These are phyloP conservation scores for Meredithiella fracta DNA, from an alignment of 2,329 filamentous ascomycete species.

Conservation along the genomic window DNA sequence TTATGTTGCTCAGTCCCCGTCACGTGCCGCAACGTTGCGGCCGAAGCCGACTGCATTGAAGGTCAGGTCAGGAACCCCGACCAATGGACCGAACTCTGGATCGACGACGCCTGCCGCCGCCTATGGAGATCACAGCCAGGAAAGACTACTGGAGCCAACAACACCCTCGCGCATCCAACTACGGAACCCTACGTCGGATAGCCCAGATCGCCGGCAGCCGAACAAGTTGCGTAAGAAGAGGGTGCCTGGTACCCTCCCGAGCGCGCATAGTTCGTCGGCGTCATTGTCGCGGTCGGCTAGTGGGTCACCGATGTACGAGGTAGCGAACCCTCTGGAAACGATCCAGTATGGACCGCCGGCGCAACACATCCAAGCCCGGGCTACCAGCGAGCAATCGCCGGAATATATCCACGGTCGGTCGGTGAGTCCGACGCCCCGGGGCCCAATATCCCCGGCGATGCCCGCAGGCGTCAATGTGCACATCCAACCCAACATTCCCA, in stretches of 20 bases:
- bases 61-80: constrained; percentile 16
- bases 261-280: constrained; percentile 76
- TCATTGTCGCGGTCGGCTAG: constrained; percentile 41
- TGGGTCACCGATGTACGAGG: constrained; percentile 31
- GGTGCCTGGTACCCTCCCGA: constrained; percentile 58
- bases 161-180: constrained; percentile 30
- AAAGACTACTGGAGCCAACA: constrained; percentile 28
- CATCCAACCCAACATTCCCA: not conserved
- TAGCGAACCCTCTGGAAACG: constrained; percentile 30
- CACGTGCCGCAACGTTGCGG: constrained; percentile 6
- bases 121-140: constrained; percentile 29
- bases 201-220: constrained; percentile 51
- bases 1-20: not conserved
- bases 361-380: constrained; percentile 1
- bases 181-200: constrained; percentile 43
- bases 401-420: constrained; percentile 20
- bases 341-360: constrained; percentile 1
- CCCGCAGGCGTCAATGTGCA: constrained; percentile 19
- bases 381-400: constrained; percentile 13
- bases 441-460: constrained; percentile 24
- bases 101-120: constrained; percentile 20
- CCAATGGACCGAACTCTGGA: constrained; percentile 17
- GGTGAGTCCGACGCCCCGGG: constrained; percentile 31
- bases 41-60: not conserved
- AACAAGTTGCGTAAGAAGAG: constrained; percentile 88